A percentile compares a stretch with the other conserved stretches of the same genome.
Conservation (phyloP, 78 protist species). For the Dictyostelium brefeldianum region DNA sequence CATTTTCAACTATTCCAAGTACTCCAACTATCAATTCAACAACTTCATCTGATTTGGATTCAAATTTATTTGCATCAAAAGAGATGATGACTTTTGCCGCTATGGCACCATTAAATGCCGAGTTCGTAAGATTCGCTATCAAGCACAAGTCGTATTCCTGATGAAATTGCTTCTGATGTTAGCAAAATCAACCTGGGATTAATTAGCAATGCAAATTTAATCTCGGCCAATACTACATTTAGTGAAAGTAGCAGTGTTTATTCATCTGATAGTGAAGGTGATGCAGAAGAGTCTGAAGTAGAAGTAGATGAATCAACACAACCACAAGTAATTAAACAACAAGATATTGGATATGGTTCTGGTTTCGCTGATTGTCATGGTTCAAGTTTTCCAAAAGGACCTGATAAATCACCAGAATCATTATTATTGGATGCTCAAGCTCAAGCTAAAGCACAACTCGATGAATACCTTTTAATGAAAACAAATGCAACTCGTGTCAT, state of each 20-base stretch:
- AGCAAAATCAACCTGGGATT: background rate
- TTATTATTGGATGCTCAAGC: background rate
- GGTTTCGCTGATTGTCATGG: constrained; percentile 1
- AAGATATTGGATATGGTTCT: background rate
- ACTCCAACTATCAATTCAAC: background rate
- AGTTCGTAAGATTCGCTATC: constrained; percentile 57
- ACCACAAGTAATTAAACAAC: no score
- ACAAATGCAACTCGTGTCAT: background rate
- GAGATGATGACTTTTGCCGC: background rate
- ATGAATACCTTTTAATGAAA: background rate
- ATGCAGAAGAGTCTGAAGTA: no score
- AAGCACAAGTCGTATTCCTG: constrained; percentile 83
- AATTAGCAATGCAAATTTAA: background rate
- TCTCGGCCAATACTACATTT: background rate
- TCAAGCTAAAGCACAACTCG: background rate
- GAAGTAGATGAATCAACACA: no score
- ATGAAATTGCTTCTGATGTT: constrained; percentile 17
- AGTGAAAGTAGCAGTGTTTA: no score
- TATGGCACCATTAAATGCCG: constrained; percentile 17
- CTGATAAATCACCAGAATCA: background rate
- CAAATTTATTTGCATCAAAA: background rate
- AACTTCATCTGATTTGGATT: background rate
- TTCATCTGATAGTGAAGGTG: no score
- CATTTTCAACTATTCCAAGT: background rate
- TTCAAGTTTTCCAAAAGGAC: background rate